phyloP scores from a whole-genome alignment of 495 filamentous ascomycete species.

The Venustampulla echinocandica region DNA sequence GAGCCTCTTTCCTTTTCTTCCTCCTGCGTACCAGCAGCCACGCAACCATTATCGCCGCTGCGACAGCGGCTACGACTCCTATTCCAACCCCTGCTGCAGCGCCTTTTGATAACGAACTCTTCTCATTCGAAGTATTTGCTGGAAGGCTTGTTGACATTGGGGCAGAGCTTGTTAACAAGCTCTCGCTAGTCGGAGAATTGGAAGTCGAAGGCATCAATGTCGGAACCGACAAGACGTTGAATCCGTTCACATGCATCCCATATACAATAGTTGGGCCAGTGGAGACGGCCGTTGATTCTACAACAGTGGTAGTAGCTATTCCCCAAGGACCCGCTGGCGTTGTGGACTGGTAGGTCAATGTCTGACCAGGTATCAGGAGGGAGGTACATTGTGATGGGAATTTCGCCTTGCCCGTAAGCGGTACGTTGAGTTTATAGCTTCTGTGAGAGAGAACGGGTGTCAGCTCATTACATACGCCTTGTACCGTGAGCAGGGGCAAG shows the following conservation, averaged over 20 bases:
- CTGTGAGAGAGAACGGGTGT: background rate
- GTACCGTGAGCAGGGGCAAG: background rate
- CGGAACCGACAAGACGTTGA: background rate
- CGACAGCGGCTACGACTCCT: background rate
- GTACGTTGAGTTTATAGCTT: background rate
- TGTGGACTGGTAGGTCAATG: background rate
- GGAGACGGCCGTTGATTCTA: background rate
- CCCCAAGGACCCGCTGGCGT: background rate
- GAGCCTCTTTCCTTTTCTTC: no score
- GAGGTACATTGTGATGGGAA: conserved; percentile 1
- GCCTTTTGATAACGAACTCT: background rate
- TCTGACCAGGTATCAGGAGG: background rate
- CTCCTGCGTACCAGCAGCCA: no score
- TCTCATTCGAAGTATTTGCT: background rate
- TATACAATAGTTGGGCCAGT: background rate
- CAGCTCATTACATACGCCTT: background rate
- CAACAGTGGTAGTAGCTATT: background rate
- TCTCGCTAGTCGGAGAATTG: background rate
- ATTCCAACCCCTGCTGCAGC: background rate
- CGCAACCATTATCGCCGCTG: no score
- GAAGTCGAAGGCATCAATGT: no score
- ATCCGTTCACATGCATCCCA: conserved; percentile 2
- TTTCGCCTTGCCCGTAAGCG: background rate
- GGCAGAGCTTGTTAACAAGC: background rate
- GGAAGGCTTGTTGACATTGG: background rate